Evolutionary conservation across 2,329 filamentous ascomycete species (phyloP).

Genomic region (Fusarium papillatum): DNA sequence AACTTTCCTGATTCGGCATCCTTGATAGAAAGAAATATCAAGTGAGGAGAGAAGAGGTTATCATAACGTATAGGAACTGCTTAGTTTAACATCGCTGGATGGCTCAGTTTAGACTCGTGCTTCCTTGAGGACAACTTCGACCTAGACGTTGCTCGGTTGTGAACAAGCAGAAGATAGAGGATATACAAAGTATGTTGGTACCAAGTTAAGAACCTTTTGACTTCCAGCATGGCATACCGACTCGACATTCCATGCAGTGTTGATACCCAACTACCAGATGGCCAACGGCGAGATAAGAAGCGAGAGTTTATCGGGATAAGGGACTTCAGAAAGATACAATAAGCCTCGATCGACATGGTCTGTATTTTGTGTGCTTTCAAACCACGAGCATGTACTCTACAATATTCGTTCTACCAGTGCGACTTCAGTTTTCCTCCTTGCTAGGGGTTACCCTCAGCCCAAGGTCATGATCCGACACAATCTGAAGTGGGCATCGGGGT

Average conservation of each 20-base stretch:
- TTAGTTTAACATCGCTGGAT: background rate
- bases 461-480: background rate
- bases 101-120: background rate
- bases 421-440: background rate
- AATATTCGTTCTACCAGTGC: too few species aligned
- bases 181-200: too few species aligned
- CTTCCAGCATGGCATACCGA: background rate
- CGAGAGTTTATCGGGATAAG: background rate
- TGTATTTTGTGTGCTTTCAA: background rate
- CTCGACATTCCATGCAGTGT: background rate
- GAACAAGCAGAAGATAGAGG: background rate
- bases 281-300: background rate
- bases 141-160: background rate
- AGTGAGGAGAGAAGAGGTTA: background rate
- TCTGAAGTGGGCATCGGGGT: background rate
- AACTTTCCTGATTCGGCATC: background rate
- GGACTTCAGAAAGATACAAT: background rate
- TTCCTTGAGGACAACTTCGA: background rate
- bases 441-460: background rate
- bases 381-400: background rate
- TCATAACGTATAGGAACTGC: background rate
- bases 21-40: background rate
- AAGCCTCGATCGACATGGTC: background rate
- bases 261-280: background rate
- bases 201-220: too few species aligned